Evolutionary conservation across 2,329 filamentous ascomycete species (phyloP).

Genomic region (Raffaelea ambrosiae): DNA sequence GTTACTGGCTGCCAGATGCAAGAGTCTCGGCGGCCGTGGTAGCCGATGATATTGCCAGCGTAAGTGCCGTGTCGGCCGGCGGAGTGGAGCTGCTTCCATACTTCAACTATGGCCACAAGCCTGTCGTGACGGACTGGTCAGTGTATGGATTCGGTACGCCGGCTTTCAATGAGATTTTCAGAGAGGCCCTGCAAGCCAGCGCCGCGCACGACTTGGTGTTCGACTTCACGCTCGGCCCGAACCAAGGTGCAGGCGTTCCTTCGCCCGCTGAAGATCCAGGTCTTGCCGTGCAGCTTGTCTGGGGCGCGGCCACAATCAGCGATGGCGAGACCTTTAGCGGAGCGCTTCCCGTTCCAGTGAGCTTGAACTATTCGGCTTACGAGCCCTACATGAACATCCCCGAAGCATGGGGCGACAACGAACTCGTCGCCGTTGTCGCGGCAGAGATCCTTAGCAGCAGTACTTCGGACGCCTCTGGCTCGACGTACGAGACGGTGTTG

Average conservation of each 20-base stretch:
- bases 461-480: neutral
- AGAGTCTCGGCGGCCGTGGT: conserved; percentile 11
- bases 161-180: conserved; percentile 14
- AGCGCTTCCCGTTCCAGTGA: conserved; percentile 9
- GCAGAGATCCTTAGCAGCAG: conserved; percentile 6
- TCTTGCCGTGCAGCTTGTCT: conserved; percentile 22
- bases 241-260: conserved; percentile 17
- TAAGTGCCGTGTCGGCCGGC: conserved; percentile 13
- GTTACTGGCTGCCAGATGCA: too few relatives aligned
- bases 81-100: conserved; percentile 18
- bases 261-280: conserved; percentile 21
- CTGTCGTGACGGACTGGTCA: conserved; percentile 18
- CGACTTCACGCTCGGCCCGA: conserved; percentile 17
- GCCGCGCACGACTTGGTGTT: conserved; percentile 10
- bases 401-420: conserved; percentile 14
- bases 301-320: conserved; percentile 21
- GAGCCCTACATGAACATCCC: conserved; percentile 14
- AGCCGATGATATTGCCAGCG: conserved; percentile 12
- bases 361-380: conserved; percentile 11
- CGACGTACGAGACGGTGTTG: neutral
- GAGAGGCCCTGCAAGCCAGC: conserved; percentile 9
- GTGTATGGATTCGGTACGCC: conserved; percentile 32
- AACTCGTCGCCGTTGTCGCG: conserved; percentile 15
- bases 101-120: conserved; percentile 18
- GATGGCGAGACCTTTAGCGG: conserved; percentile 19